Conservation (phyloP, 225 moss, liverwort and hornwort species). For the Neckera pumila region DNA sequence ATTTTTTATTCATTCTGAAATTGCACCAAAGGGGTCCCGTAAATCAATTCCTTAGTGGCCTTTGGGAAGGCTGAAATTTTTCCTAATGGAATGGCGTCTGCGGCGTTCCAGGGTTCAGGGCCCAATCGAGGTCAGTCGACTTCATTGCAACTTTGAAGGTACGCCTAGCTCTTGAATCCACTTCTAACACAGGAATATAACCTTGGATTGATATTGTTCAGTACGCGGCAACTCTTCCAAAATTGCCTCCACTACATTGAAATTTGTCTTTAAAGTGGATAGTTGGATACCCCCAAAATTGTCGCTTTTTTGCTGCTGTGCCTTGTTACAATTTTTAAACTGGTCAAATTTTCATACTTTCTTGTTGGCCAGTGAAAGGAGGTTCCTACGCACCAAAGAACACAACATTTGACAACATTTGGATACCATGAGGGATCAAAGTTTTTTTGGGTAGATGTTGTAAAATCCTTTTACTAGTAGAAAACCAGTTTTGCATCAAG, state of each 20-base stretch:
- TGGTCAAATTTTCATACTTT: neutral
- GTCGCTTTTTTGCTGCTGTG: no score
- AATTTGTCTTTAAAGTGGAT: no score
- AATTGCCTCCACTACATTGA: neutral
- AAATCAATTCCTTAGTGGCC: no score
- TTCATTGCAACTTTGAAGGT: neutral
- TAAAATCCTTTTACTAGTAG: no score
- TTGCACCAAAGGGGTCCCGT: no score
- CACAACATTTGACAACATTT: accelerated
- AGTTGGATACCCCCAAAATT: no score
- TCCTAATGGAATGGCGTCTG: no score
- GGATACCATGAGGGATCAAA: neutral
- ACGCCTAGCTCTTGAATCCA: no score
- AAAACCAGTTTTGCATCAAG: no score
- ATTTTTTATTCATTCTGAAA: no score
- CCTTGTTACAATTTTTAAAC: neutral
- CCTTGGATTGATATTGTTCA: neutral
- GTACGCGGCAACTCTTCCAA: neutral
- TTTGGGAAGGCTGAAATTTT: no score
- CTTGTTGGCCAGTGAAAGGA: neutral
- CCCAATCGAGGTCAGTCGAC: neutral
- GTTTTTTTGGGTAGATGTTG: neutral
- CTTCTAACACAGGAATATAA: neutral
- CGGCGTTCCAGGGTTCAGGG: no score
- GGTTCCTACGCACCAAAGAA: neutral